Evolutionary conservation across 345 rosid genomes (phyloP).

Genomic region (Acer saccharum): DNA sequence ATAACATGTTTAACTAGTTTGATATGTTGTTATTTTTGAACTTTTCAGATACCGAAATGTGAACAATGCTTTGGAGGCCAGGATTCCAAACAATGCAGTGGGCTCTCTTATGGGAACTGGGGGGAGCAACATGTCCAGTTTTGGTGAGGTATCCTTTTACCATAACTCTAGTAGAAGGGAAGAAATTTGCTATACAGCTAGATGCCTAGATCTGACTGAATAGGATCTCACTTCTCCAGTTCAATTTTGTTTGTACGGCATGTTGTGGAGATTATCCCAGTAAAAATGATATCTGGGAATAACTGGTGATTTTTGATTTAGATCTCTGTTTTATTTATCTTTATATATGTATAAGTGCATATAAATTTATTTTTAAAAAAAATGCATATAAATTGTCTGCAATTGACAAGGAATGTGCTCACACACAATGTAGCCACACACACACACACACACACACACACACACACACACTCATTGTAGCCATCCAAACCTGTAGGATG

Average conservation of each 20-base stretch:
- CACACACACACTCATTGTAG: too few relatives aligned
- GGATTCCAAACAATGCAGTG: constrained; percentile 31
- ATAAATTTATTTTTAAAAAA: too few relatives aligned
- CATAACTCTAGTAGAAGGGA: not conserved
- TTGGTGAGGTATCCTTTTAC: constrained; percentile 42
- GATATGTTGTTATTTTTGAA: not conserved
- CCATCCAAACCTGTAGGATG: too few relatives aligned
- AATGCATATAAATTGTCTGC: not conserved
- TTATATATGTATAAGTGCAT: too few relatives aligned
- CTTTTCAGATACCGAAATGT: constrained; percentile 36
- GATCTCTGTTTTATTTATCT: not conserved
- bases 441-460: too few relatives aligned
- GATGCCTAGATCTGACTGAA: not conserved
- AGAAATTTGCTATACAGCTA: not conserved
- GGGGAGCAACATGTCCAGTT: constrained; percentile 28
- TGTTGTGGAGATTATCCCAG: not conserved
- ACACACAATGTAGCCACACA: too few relatives aligned
- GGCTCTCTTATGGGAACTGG: constrained; percentile 30
- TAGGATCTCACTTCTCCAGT: not conserved
- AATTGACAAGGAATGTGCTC: not conserved
- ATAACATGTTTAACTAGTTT: not conserved
- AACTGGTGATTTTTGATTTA: not conserved
- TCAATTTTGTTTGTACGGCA: not conserved
- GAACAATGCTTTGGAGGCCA: constrained; percentile 36
- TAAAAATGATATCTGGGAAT: not conserved